Conservation (phyloP, 768 basidiomycete species). For the Pholiota conissans region DNA sequence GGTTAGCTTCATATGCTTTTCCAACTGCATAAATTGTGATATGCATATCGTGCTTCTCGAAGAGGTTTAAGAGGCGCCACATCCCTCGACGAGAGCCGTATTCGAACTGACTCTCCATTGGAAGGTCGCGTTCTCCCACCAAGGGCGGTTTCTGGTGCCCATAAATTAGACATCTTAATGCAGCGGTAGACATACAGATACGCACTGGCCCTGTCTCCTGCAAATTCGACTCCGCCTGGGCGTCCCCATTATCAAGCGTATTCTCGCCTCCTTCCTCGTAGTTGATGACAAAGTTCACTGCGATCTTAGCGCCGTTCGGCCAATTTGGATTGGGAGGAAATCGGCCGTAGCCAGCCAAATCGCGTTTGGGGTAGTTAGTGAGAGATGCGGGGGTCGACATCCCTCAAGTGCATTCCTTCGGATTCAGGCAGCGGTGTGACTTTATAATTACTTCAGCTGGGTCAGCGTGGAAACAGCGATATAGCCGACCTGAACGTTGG, state of each 20-base stretch:
- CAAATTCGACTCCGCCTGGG: constrained; percentile 11
- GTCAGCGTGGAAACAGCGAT: no score
- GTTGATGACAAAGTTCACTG: constrained; percentile 19
- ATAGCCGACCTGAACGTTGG: no score
- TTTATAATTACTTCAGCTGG: no score
- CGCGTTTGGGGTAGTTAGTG: constrained; percentile 15
- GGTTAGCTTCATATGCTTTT: constrained; percentile 15
- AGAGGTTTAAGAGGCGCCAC: constrained; percentile 19
- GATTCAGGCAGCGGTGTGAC: no score
- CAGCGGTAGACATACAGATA: not conserved
- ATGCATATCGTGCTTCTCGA: constrained; percentile 16
- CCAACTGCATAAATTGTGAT: constrained; percentile 18
- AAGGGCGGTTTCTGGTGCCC: constrained; percentile 8
- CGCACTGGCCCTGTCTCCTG: constrained; percentile 17
- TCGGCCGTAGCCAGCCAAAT: constrained; percentile 16
- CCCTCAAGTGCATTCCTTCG: no score
- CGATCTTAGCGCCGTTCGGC: constrained; percentile 18
- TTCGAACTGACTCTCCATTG: constrained; percentile 19
- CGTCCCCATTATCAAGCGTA: constrained; percentile 17
- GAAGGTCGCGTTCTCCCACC: constrained; percentile 15
- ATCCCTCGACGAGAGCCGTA: constrained; percentile 19
- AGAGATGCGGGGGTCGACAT: constrained; percentile 6
- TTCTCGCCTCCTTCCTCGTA: constrained; percentile 21
- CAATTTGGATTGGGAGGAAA: constrained; percentile 18
- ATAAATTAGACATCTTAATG: not conserved